phyloP scores from a whole-genome alignment of 805 yeast genomes.

The Tanozyma kutaoensis region DNA sequence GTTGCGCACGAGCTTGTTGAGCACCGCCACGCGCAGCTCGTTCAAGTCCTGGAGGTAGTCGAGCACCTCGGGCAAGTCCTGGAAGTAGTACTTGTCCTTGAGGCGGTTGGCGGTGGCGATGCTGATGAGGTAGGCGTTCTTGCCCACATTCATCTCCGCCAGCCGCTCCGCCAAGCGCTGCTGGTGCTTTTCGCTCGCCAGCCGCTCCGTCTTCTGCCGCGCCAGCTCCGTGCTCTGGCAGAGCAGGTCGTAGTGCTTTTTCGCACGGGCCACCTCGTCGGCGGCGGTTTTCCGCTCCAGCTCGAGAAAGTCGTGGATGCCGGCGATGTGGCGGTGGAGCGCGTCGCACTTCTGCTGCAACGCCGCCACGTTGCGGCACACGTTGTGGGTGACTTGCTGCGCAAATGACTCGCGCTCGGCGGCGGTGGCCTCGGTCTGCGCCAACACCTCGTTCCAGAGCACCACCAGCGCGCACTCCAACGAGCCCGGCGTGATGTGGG shows the following conservation, averaged over 20 bases:
- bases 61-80: conserved; percentile 82
- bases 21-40: conserved; percentile 58
- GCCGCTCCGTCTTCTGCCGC: conserved; percentile 59
- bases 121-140: conserved; percentile 69
- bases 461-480: conserved; percentile 78
- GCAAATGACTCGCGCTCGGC: conserved; percentile 31
- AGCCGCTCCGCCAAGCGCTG: conserved; percentile 50
- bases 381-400: conserved; percentile 34
- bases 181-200: conserved; percentile 32
- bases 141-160: conserved; percentile 75
- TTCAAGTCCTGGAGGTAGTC: conserved; percentile 77
- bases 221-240: conserved; percentile 74
- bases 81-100: conserved; percentile 86
- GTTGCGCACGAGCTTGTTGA: conserved; percentile 54
- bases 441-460: conserved; percentile 79
- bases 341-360: conserved; percentile 40
- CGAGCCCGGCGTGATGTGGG: conserved; percentile 89
- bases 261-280: conserved; percentile 47
- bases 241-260: conserved; percentile 65
- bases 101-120: conserved; percentile 79
- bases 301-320: conserved; percentile 45
- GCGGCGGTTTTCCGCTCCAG: conserved; percentile 34
- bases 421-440: conserved; percentile 72
- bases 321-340: conserved; percentile 41
- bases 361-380: conserved; percentile 47